These are phyloP conservation scores for Trapa incisa DNA, from an alignment of 345 rosid genomes.

Conservation along the genomic window DNA sequence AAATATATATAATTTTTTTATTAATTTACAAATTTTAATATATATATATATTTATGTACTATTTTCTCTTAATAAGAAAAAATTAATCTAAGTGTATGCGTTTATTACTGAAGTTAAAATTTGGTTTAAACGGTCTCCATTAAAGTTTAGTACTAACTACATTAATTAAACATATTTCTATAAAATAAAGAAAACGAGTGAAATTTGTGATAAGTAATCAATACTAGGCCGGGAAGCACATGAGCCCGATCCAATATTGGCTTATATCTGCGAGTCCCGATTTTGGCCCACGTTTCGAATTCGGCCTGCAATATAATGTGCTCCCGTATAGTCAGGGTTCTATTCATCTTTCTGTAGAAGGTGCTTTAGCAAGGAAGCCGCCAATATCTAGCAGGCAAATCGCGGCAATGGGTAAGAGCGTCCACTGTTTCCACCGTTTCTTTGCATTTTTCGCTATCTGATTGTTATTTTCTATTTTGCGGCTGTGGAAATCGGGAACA, in stretches of 20 bases:
- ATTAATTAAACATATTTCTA: no score
- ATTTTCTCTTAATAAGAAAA: no score
- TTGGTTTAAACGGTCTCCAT: no score
- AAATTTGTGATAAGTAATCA: neutral
- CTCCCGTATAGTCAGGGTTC: neutral
- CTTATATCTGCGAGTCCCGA: neutral
- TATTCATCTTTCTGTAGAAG: neutral
- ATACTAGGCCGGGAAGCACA: neutral
- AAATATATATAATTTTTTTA: no score
- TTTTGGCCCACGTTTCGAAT: neutral
- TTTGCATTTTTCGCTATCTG: no score
- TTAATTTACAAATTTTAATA: no score
- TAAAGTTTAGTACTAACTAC: no score
- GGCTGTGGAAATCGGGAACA: slow-evolving; percentile 4
- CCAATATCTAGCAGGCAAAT: neutral
- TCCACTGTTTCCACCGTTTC: no score
- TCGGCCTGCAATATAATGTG: neutral
- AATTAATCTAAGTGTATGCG: no score
- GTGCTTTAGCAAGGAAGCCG: neutral
- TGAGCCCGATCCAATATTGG: neutral
- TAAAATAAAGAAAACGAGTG: neutral
- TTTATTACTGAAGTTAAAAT: no score
- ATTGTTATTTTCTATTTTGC: neutral
- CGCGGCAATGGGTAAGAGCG: slow-evolving; percentile 11
- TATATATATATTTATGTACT: no score